Evolutionary conservation across 805 yeast genomes (phyloP), one percentile per base, ranked within the genome.

Genomic region (Saturnispora ahearnii): DNA sequence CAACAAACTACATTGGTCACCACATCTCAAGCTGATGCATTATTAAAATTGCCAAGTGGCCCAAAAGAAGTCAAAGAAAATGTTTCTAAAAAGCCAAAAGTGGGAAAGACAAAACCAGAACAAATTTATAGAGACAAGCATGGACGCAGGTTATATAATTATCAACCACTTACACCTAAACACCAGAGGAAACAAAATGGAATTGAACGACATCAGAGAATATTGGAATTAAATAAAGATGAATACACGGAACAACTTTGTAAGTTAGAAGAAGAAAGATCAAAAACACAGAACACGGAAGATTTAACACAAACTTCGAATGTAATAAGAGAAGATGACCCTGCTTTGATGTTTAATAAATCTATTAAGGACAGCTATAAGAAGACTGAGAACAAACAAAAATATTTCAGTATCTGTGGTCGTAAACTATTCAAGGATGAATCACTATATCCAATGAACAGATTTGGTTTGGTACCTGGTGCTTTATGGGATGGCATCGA

Each of bases 401-500:
- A 52, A 37, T 46, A 58, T 52, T 54, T 60, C 3, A 63, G 71
- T 15, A 44, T 57, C 12, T 63, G 69, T 1, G 87, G 88, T 0
- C 62, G 85, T 41, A 79, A 76, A 42, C 62, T 76, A 1, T 88
- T 82, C 57, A 62, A 66, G 29, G 82, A 82, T 0, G 55, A 72
- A 0, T 41, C 46, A 9, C 28, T 48, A 8, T 77, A 65, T 49
- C 79, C 87, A 0, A 77, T 77, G 21, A 90, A 90, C 61, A 68
- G 98, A 51, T 90, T 87, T 64, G 75, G 75, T 2, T 81, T 90
- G 12, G 66, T 68, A 4, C 95, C 96, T 0, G 96, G 97, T 0
- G 70, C 72, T 55, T 71, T 87, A 51, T 90, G 98, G 98, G 96
- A 87, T 64, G 97, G 97, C 0, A 81, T 90, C 2, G 90, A 87